Evolutionary conservation across 352 stramenopile genomes (phyloP).

Genomic region (Phytophthora pluvialis): DNA sequence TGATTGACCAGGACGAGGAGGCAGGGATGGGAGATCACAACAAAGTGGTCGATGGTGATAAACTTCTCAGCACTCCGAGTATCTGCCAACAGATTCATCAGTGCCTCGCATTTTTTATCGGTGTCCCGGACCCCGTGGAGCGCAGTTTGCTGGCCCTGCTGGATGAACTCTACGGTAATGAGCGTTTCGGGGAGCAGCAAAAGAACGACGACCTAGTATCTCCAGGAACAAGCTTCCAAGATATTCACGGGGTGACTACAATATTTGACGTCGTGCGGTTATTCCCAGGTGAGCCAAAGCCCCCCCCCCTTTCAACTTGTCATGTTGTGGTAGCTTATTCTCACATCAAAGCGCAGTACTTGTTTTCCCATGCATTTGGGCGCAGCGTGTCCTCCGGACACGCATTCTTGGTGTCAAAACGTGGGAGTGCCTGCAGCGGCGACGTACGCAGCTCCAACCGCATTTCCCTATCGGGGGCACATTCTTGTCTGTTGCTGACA

Average conservation of each 20-base stretch:
- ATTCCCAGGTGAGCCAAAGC: constrained; percentile 55
- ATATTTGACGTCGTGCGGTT: constrained; percentile 49
- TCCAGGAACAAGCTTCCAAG: constrained; percentile 23
- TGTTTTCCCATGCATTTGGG: constrained; percentile 68
- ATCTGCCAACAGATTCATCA: constrained; percentile 42
- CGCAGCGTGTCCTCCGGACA: constrained; percentile 52
- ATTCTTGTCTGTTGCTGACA: constrained; percentile 50
- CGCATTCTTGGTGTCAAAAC: constrained; percentile 57
- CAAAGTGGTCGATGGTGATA: not conserved
- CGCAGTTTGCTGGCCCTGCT: constrained; percentile 30
- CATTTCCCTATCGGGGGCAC: constrained; percentile 2
- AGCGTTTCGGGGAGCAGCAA: not conserved
- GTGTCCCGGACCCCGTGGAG: constrained; percentile 37
- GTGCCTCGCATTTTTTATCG: constrained; percentile 58
- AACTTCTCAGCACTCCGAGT: not conserved
- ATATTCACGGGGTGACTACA: constrained; percentile 36
- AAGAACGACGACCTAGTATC: not conserved
- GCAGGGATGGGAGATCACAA: not conserved
- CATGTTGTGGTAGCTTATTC: not conserved
- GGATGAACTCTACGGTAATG: constrained; percentile 31
- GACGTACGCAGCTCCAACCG: constrained; percentile 45
- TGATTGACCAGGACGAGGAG: not conserved
- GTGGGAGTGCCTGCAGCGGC: constrained; percentile 47
- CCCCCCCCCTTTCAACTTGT: not conserved
- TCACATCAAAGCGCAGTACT: constrained; percentile 44